Evolutionary conservation across 495 filamentous ascomycete species (phyloP).

Genomic region (Amphirosellinia nigrospora): DNA sequence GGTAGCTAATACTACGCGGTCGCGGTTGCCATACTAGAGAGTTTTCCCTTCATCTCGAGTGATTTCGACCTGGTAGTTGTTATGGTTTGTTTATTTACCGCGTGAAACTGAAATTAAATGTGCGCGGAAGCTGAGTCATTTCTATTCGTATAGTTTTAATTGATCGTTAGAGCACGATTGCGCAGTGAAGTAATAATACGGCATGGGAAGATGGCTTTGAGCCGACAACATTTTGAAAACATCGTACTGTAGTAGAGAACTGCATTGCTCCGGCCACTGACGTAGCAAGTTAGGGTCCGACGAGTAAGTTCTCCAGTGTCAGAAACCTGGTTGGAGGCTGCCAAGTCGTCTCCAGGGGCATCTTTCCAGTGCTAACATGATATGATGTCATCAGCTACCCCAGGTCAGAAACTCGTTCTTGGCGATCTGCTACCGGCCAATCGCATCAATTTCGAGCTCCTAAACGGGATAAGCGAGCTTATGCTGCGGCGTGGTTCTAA

Average conservation of each 20-base stretch:
- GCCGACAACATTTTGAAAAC: not conserved
- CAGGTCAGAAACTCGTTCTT: not conserved
- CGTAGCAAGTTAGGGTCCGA: not conserved
- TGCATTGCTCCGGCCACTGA: not conserved
- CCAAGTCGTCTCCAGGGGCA: not conserved
- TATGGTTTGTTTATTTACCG: not conserved
- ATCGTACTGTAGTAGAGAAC: not conserved
- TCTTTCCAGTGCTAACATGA: not conserved
- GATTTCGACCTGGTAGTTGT: not conserved
- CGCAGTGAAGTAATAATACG: not conserved
- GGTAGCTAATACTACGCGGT: conserved; percentile 4
- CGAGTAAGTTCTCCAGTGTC: not conserved
- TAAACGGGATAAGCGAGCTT: not conserved
- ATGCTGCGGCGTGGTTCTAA: not conserved
- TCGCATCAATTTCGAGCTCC: not conserved
- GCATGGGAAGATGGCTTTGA: not conserved
- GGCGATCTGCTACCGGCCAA: not conserved
- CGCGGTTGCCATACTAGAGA: not conserved
- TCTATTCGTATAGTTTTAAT: not conserved
- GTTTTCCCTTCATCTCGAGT: not conserved
- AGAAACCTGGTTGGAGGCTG: conserved; percentile 11
- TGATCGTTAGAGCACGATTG: not conserved
- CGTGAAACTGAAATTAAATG: not conserved
- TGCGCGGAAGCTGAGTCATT: not conserved
- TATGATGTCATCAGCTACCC: conserved; percentile 10